Evolutionary conservation across 2,329 filamentous ascomycete genomes (phyloP), one percentile per base, ranked within the genome.

Genomic region (Epicoccum sorghinum): DNA sequence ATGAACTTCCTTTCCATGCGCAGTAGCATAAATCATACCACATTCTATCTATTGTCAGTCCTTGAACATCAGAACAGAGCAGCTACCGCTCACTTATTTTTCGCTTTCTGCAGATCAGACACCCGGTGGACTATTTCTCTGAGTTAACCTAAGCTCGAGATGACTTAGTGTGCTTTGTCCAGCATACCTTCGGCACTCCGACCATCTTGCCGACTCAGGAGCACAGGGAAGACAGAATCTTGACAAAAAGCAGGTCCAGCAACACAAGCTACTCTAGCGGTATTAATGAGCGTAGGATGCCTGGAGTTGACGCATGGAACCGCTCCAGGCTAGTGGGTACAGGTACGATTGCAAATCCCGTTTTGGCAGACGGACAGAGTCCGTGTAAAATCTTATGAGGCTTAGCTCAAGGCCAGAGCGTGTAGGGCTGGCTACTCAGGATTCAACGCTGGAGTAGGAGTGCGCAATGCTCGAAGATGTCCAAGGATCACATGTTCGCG

Each of bases 121-220:
- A 73, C 14, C 70, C 69, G 7, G 67, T 72, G 47, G 68, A 51
- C 47, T 51, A 24, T 33, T 37, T 4, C 3, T 8, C n/a, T 13
- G n/a, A 12, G 23, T 46, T 29, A 46, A 33, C 24, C 7, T 2
- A n/a, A 12, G n/a, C 18, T 38, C 39, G 9, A 22, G 12, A 32
- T 9, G 13, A 24, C 12, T 35, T 12, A 24, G 7, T 27, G 12
- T 6, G 7, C 36, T 37, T 3, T 23, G 14, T 45, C 4, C n/a
- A n/a, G 32, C 43, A 4, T 38, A 51, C 71, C 55, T 72, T 72
- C 4, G 69, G 69, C 41, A 72, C 69, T 42, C 69, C 69, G 23
- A 72, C 69, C 69, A 72, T 72, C 39, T 41, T 53, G 32, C 23
- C n/a, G 14, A 10, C 9, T 33, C 27, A 44, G 24, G 38, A 8